Evolutionary conservation across 306 rosid genomes (phyloP).

Genomic region (Ziziphus jujuba): DNA sequence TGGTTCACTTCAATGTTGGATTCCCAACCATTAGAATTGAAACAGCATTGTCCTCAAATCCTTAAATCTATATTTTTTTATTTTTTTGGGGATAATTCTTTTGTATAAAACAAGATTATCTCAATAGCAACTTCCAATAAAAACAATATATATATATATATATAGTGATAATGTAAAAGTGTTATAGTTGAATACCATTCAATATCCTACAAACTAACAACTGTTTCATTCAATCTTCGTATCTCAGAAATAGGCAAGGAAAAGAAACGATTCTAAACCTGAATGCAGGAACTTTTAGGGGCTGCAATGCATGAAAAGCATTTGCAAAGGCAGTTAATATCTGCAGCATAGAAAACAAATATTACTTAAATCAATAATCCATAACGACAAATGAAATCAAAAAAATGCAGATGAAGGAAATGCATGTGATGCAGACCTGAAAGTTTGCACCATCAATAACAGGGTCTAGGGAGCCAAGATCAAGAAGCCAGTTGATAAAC

Average conservation of each 20-base stretch:
- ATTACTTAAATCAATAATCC: constrained; percentile 21
- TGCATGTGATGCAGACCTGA: constrained; percentile 56
- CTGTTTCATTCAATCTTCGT: constrained; percentile 11
- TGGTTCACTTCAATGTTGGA: too few species aligned
- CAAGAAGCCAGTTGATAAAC: constrained; percentile 85
- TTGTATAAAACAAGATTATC: background rate
- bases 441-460: constrained; percentile 84
- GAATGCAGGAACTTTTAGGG: constrained; percentile 91
- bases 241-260: constrained; percentile 1
- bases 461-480: constrained; percentile 88
- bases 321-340: constrained; percentile 77
- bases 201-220: background rate
- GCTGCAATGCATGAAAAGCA: constrained; percentile 93
- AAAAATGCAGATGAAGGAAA: background rate
- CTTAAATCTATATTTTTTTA: too few species aligned
- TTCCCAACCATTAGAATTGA: too few species aligned
- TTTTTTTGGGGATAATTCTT: background rate
- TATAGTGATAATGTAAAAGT: too few species aligned
- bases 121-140: background rate
- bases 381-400: constrained; percentile 14
- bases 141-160: too few species aligned
- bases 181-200: background rate
- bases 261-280: constrained; percentile 48
- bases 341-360: constrained; percentile 44
- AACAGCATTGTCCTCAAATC: too few species aligned